Conservation (phyloP, 495 filamentous ascomycete species). For the Echria macrotheca region DNA sequence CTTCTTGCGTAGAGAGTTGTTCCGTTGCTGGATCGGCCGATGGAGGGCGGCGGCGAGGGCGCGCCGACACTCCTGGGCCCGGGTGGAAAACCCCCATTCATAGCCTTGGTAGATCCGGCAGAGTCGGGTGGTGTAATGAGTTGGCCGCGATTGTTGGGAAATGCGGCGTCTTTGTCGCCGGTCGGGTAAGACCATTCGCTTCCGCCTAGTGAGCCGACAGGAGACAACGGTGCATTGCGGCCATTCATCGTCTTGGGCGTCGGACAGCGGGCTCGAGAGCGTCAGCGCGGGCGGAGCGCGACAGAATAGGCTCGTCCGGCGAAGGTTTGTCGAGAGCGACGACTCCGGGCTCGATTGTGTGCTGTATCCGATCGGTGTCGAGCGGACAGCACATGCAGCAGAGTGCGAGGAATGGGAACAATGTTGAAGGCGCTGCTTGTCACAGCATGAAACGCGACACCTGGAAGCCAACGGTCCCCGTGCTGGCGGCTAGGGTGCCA, state of each 20-base stretch:
- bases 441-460: conserved; percentile 24
- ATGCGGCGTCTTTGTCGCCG: conserved; percentile 49
- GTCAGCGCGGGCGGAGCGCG: conserved; percentile 14
- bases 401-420: no score
- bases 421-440: conserved; percentile 21
- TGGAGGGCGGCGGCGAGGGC: conserved; percentile 80
- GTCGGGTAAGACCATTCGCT: conserved; percentile 85
- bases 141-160: conserved; percentile 53
- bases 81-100: conserved; percentile 51
- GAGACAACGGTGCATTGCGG: conserved; percentile 66
- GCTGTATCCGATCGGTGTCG: no score
- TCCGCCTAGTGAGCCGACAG: conserved; percentile 71
- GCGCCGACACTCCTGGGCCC: conserved; percentile 49
- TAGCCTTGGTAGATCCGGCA: conserved; percentile 53
- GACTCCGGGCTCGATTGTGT: no score
- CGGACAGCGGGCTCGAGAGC: conserved; percentile 14
- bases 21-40: conserved; percentile 70
- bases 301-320: conserved; percentile 1
- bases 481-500: conserved; percentile 2
- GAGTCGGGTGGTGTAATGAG: conserved; percentile 68
- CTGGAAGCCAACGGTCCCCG: conserved; percentile 6
- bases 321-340: no score
- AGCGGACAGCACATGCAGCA: not conserved
- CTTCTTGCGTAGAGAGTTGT: conserved; percentile 61
- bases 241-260: conserved; percentile 40